Evolutionary conservation across 75 land plant species (phyloP), one percentile per base, ranked within the genome.

Genomic region (Pinus albicaulis): DNA sequence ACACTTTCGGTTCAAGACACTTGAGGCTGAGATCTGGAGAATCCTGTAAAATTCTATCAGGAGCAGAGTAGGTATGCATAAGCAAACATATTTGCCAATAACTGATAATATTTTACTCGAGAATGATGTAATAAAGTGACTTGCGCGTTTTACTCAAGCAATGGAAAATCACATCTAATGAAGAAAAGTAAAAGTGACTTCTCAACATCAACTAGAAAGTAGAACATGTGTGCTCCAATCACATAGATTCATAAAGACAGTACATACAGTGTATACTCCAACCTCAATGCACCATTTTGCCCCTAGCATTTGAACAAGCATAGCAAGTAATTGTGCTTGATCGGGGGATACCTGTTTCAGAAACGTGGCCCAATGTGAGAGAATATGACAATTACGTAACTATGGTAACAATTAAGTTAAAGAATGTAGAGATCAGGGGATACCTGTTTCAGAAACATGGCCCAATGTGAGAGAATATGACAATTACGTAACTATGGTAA

Each of bases 201-300:
- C 14, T 26, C 11, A 36, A 24, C 60, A 75, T 58, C 63, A 63
- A 19, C 44, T 23, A 60, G 41, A 73, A 15, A 48, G 52, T 8
- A 48, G 10, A 48, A 48, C 10, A 48, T 48, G 64, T 10, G 8
- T 10, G 23, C 25, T 24, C 14, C 15, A 22, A 14, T 24, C 64
- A 62, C 0, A 62, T 48, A 48, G 52, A 48, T 7, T 48, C 22
- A 15, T 52, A 10, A 70, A 28, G 34, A 34, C 64, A 57, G 28
- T 12, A 76, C 86, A 34, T 95, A 95, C 96, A 25, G 91, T 91
- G 76, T 87, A 95, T 17, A 91, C 86, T 25, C 98, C 99, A 84
- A 96, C 88, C 88, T 96, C 99, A 78, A 94, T 94, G 77, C 99
- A 96, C 28, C 89, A 71, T 69, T 80, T 55, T 5, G 99, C 99